A percentile compares a stretch with the other conserved stretches of the same genome.
These are phyloP conservation scores for Isatis tinctoria DNA, from an alignment of 345 rosid species.

Conservation along the genomic window DNA sequence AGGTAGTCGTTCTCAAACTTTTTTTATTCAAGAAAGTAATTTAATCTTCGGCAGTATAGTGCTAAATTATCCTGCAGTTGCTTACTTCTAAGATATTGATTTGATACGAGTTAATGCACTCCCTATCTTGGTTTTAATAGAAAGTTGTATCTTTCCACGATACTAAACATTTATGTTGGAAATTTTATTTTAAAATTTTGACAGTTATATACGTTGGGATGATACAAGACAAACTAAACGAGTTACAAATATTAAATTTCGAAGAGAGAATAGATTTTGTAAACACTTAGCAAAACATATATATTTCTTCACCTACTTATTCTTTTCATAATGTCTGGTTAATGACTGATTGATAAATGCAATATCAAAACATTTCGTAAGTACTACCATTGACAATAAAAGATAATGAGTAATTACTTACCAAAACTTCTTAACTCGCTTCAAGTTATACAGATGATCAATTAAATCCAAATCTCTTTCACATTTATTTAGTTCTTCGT, in stretches of 20 bases:
- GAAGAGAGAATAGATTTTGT: background rate
- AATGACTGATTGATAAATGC: background rate
- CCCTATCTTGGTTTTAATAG: background rate
- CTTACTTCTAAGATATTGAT: background rate
- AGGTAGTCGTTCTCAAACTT: too few species aligned
- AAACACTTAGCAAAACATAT: background rate
- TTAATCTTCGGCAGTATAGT: too few species aligned
- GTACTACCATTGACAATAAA: background rate
- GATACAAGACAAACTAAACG: background rate
- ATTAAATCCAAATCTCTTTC: background rate
- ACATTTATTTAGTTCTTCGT: background rate
- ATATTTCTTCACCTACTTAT: background rate
- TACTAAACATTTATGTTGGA: background rate
- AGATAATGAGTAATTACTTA: background rate
- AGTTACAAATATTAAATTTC: background rate
- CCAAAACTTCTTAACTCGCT: background rate
- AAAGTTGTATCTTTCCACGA: background rate
- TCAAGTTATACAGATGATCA: background rate
- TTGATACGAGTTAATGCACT: background rate
- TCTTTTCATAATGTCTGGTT: background rate
- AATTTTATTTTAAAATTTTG: background rate
- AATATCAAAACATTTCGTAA: background rate
- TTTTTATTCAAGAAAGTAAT: too few species aligned
- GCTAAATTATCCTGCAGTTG: too few species aligned
- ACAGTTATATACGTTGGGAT: background rate